Conservation (phyloP, 2,329 filamentous ascomycete species). For the Aspergillus oerlinghausenensis region DNA sequence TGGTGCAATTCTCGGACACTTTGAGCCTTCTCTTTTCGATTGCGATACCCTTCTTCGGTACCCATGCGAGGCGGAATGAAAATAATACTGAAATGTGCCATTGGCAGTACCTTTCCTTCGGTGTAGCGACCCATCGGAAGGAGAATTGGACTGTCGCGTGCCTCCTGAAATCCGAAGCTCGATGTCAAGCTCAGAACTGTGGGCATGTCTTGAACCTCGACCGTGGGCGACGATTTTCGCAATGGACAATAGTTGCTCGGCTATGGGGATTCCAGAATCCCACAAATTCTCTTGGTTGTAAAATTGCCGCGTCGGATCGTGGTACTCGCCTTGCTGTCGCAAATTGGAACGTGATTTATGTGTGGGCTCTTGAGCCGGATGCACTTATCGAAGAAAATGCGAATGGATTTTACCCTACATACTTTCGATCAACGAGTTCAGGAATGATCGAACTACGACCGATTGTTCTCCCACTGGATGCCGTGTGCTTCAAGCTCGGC, state of each 20-base stretch:
- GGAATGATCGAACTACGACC: conserved; percentile 29
- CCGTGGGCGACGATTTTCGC: conserved; percentile 34
- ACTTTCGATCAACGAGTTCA: conserved; percentile 17
- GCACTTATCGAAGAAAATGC: conserved; percentile 30
- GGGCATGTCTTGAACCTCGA: conserved; percentile 34
- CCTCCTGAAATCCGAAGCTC: conserved; percentile 32
- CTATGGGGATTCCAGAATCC: conserved; percentile 32
- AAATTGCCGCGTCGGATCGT: conserved; percentile 30
- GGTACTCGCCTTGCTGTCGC: conserved; percentile 40
- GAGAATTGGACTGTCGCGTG: conserved; percentile 35
- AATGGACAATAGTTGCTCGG: conserved; percentile 34
- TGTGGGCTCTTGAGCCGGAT: conserved; percentile 39
- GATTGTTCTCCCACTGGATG: conserved; percentile 29
- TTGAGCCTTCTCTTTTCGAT: conserved; percentile 32
- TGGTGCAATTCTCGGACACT: conserved; percentile 20
- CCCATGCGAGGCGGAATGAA: conserved; percentile 22
- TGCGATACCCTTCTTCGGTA: conserved; percentile 37
- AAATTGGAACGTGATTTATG: conserved; percentile 38
- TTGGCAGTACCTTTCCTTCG: conserved; percentile 39
- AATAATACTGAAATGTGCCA: conserved; percentile 22
- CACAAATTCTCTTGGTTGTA: conserved; percentile 35
- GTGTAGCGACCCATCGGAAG: conserved; percentile 31
- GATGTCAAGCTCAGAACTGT: conserved; percentile 25
- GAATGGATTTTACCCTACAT: conserved; percentile 29
- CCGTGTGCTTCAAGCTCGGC: conserved; percentile 35